Conservation (phyloP, 768 basidiomycete species). For the Tubosaeta sp. region DNA sequence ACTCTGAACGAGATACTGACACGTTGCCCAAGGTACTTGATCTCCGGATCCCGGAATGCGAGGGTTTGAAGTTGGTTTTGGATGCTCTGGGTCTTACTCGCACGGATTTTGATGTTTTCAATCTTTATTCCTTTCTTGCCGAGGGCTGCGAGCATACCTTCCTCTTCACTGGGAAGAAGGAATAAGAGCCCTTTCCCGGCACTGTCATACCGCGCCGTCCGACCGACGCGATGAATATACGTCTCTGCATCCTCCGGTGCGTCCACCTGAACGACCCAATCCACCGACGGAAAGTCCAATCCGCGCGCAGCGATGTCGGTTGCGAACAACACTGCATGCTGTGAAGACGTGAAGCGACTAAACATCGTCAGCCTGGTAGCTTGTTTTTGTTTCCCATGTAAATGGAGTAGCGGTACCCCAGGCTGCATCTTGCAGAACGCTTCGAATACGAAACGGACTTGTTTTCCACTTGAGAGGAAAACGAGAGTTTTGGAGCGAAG, state of each 20-base stretch:
- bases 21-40: constrained; percentile 93
- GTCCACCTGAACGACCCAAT: constrained; percentile 96
- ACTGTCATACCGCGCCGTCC: constrained; percentile 91
- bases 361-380: constrained; percentile 81
- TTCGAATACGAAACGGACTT: constrained; percentile 95
- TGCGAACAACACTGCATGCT: constrained; percentile 85
- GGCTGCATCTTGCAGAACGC: constrained; percentile 96
- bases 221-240: constrained; percentile 94
- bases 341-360: constrained; percentile 74
- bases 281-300: constrained; percentile 91
- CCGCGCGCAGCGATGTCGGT: constrained; percentile 97
- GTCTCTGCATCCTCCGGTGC: constrained; percentile 97
- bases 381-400: constrained; percentile 97
- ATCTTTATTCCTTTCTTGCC: constrained; percentile 67
- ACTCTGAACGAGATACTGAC: constrained; percentile 42
- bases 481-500: constrained; percentile 88
- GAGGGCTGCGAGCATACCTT: constrained; percentile 77
- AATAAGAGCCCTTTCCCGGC: constrained; percentile 83
- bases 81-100: constrained; percentile 81
- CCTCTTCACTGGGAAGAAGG: constrained; percentile 86
- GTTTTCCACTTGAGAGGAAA: constrained; percentile 93
- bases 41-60: constrained; percentile 91
- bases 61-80: constrained; percentile 88
- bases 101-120: constrained; percentile 81
- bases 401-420: constrained; percentile 84